A percentile compares a stretch with the other conserved stretches of the same genome.
Conservation (phyloP, 2,329 filamentous ascomycete genomes). For the Talaromyces sp. region DNA sequence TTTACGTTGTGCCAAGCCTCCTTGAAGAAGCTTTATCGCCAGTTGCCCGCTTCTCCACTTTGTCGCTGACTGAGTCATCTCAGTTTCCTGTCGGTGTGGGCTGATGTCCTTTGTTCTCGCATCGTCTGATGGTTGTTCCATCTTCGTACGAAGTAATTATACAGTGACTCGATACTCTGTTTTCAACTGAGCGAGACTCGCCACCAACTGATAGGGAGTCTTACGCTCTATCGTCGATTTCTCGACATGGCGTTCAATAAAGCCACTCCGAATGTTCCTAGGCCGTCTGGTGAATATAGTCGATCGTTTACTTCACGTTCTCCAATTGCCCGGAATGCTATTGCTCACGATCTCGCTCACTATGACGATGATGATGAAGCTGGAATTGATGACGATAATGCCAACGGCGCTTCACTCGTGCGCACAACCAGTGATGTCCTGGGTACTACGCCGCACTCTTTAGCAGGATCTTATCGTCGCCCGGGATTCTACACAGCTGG, state of each 20-base stretch:
- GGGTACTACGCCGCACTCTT: slow-evolving; percentile 39
- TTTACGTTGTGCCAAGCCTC: background rate
- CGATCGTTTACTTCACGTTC: slow-evolving; percentile 53
- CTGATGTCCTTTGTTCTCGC: background rate
- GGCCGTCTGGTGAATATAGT: slow-evolving; percentile 25
- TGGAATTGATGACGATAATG: slow-evolving; percentile 32
- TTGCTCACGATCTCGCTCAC: slow-evolving; percentile 62
- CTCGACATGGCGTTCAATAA: slow-evolving; percentile 21
- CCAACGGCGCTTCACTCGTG: slow-evolving; percentile 36
- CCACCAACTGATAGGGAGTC: background rate
- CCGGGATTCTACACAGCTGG: slow-evolving; percentile 72
- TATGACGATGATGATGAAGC: slow-evolving; percentile 42
- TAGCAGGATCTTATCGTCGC: slow-evolving; percentile 65
- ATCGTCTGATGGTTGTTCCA: background rate
- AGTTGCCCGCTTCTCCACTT: background rate
- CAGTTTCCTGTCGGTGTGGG: background rate
- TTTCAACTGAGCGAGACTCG: background rate
- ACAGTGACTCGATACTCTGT: background rate
- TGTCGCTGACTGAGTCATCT: background rate
- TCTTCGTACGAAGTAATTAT: background rate
- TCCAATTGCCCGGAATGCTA: slow-evolving; percentile 60
- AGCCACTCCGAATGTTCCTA: slow-evolving; percentile 18
- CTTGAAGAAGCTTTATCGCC: background rate
- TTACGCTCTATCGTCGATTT: background rate
- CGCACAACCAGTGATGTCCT: slow-evolving; percentile 35